Base-by-base conservation (phyloP, 2,329 filamentous ascomycete genomes). In the Scedosporium apiospermum region DNA sequence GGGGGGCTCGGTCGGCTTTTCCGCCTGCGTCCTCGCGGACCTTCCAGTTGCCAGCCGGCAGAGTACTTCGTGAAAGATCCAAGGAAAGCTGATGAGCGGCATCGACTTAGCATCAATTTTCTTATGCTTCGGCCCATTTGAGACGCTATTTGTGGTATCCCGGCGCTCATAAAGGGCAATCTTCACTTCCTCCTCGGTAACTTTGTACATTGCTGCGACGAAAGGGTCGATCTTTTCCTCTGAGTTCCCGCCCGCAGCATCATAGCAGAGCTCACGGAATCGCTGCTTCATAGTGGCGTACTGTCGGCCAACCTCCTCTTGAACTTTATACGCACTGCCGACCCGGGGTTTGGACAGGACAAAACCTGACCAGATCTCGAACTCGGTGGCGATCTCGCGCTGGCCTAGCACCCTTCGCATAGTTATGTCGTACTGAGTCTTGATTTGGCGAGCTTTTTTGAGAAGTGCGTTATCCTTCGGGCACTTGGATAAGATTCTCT, bases 51-150 rank as follows among this genome's bases (percentile, higher is more conserved):
- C 89, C 67, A 96, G 86, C 58, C 81, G 80, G 1, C 88, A 87
- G 3, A 96, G 78, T 64, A 91, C 83, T 55, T 82, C 80, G 12
- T 86, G 80, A 66, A 98, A 96, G 1, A 98, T 78, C 95, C 95
- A 99, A 0, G 95, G 93, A 68, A 97, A 98, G 64, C 88, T 95
- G 68, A 97, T 95, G 7, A 98, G 77, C 0, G 95, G 93, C 80
- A 92, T 88, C 2, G 77, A 75, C 7, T 77, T 77, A 2, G 78
- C 69, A 10, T 73, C 65, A 21, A 27, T 23, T 30, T 42, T 42
- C 46, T 9, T 42, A 6, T 27, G 44, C 58, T 23, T n/a, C 21
- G 68, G 27, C 4, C 66, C 64, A n/a, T 61, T 61, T 16, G 72
- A 78, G 6, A 73, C 73, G 2, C 73, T 68, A 65, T 73, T 75